Conservation (phyloP, 495 filamentous ascomycete species). For the Penicillium odoratum region DNA sequence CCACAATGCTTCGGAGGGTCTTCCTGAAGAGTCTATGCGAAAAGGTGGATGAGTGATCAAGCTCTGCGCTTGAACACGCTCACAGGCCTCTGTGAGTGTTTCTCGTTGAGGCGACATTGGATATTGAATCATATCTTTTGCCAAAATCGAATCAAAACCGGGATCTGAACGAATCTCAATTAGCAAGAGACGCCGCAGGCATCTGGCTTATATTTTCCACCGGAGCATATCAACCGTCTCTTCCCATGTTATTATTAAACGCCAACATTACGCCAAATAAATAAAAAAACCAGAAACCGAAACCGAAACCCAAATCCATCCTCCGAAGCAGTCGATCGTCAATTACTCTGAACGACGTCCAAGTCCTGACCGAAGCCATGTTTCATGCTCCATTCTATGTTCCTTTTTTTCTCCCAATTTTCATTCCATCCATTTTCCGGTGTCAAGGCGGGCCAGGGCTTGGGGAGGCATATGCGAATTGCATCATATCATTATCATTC, state of each 20-base stretch:
- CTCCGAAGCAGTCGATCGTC: background rate
- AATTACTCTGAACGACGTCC: background rate
- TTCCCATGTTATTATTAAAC: background rate
- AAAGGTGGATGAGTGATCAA: constrained; percentile 1
- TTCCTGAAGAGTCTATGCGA: constrained; percentile 5
- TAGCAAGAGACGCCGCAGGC: background rate
- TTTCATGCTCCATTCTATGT: background rate
- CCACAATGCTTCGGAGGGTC: background rate
- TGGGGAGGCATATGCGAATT: constrained; percentile 15
- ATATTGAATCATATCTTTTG: background rate
- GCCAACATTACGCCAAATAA: background rate
- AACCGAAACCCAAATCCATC: background rate
- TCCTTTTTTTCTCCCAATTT: constrained; percentile 5
- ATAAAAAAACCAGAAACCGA: background rate
- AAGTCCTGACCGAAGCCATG: background rate
- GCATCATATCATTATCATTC: constrained; percentile 9
- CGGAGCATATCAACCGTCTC: background rate
- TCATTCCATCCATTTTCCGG: constrained; percentile 25
- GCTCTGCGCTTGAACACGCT: background rate
- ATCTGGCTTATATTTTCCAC: background rate
- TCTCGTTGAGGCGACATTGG: background rate
- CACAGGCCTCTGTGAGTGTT: background rate
- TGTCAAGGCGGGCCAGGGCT: constrained; percentile 9
- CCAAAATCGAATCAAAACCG: background rate
- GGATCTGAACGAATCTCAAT: background rate